Evolutionary conservation across 202 grass and related monocot genomes (phyloP), one percentile per base, ranked within the genome.

Genomic region (Setaria italica): DNA sequence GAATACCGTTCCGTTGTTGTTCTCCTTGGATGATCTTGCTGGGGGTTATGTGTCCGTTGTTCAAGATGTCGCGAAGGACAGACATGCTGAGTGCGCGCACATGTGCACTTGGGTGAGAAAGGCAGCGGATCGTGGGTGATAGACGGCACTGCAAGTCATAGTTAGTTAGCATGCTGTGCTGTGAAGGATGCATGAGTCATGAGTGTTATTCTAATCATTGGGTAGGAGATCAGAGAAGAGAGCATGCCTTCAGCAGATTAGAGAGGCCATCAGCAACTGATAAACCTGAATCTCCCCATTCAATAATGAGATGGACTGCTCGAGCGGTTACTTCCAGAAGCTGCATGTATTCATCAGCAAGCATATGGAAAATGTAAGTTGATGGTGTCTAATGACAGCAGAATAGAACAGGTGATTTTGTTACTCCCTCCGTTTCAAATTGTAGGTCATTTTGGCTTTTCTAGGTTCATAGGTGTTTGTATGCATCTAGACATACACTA

Each of bases 251-350:
- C 65, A 99, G 67, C 55, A 99, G 90, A 94, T 99, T 99, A 53
- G 89, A 91, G 68, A 97, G 97, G 67, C 93, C 92, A 84, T 99
- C 97, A 43, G 88, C 94, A 79, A 92, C 94, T 73, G 90, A 81
- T 72, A 91, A 68, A 67, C 97, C 97, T 47, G 92, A 71, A 63
- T 97, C 92, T 48, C 97, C 97, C 94, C 97, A 96, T 85, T 92
- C 86, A 37, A 87, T 68, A 9, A 99, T 93, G 74, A 99, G 97
- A 93, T 94, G 90, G 56, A 94, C 92, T 75, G 97, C 92, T 89
- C 92, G 81, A 34, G 94, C 97, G n/a, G 97, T 97, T 79, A 97
- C 97, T 91, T 99, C 97, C 13, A 99, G 85, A 33, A 99, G 92
- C 94, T 99, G 85, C 64, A 50, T 72, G 39, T 74, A 58, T 82